A percentile compares a stretch with the other conserved stretches of the same genome.
These are phyloP conservation scores for Psidium guajava DNA, from an alignment of 345 rosid species.

Conservation along the genomic window DNA sequence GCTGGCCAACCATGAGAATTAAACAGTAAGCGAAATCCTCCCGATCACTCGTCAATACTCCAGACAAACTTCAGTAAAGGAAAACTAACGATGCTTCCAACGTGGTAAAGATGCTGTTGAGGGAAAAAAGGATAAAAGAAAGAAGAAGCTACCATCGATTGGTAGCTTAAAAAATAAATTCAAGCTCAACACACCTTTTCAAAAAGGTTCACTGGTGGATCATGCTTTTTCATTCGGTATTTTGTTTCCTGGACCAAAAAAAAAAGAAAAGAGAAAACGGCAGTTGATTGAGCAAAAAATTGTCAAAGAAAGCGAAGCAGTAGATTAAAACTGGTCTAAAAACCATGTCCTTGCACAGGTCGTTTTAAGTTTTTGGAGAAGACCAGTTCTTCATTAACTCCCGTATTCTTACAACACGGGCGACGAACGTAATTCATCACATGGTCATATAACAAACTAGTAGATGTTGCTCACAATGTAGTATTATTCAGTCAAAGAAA, in stretches of 20 bases:
- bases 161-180: not conserved
- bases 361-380: not conserved
- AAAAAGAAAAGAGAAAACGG: too few relatives aligned
- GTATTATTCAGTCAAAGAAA: not conserved
- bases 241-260: slow-evolving; percentile 19
- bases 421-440: not conserved
- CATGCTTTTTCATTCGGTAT: slow-evolving; percentile 5
- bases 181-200: slow-evolving; percentile 16
- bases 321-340: not conserved
- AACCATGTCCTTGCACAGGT: not conserved
- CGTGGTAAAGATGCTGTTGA: not conserved
- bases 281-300: too few relatives aligned
- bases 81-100: not conserved
- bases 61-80: not conserved
- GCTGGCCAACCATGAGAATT: slow-evolving; percentile 14
- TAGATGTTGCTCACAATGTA: not conserved
- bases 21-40: not conserved
- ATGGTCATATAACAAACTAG: not conserved
- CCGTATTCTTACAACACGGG: not conserved
- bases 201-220: slow-evolving; percentile 22
- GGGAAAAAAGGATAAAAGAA: not conserved
- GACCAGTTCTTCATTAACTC: not conserved
- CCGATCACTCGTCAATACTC: not conserved
- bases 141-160: not conserved
- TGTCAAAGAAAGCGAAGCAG: not conserved